Evolutionary conservation across 805 yeast genomes (phyloP).

Genomic region (Clavispora phyllophila): DNA sequence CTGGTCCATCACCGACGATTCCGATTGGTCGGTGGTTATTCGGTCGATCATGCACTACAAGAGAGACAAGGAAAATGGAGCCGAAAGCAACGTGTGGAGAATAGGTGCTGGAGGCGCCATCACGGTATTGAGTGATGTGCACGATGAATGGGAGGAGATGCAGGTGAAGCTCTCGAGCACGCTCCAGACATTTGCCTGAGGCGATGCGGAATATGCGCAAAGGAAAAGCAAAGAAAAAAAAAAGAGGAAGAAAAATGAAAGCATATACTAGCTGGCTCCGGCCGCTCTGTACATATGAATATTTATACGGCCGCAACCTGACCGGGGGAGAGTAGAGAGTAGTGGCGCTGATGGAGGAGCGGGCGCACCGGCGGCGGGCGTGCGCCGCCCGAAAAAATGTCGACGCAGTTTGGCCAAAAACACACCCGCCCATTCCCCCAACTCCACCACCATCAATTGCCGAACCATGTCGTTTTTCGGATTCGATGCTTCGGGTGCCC

Average conservation of each 20-base stretch:
- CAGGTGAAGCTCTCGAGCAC: conserved; percentile 73
- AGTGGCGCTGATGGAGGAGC: too few species aligned
- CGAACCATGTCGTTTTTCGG: conserved; percentile 63
- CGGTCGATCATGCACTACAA: conserved; percentile 71
- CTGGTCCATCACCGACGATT: conserved; percentile 81
- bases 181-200: conserved; percentile 55
- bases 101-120: conserved; percentile 99
- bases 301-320: too few species aligned
- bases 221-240: too few species aligned
- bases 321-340: too few species aligned
- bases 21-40: conserved; percentile 96
- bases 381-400: conserved; percentile 1
- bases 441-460: not conserved
- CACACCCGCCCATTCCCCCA: not conserved
- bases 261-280: too few species aligned
- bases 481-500: conserved; percentile 44
- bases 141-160: conserved; percentile 93
- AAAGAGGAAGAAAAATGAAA: too few species aligned
- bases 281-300: too few species aligned
- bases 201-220: too few species aligned
- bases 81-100: conserved; percentile 49
- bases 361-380: too few species aligned
- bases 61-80: conserved; percentile 37
- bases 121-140: conserved; percentile 77
- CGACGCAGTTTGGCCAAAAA: not conserved